Conservation (phyloP, 768 basidiomycete species). For the Mycena alexandri region DNA sequence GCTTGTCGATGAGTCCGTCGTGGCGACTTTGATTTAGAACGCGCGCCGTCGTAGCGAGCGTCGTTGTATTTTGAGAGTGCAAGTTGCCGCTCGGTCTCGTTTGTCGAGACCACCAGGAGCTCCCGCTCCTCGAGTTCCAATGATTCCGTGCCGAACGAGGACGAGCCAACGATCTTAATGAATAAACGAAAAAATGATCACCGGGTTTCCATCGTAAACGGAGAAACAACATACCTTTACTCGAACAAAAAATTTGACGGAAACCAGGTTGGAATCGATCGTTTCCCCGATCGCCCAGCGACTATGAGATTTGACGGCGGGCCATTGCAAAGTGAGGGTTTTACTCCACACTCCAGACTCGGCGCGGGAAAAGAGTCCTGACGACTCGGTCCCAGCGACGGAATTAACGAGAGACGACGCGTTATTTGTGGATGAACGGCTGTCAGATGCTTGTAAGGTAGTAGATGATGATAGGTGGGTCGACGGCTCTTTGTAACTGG, state of each 20-base stretch:
- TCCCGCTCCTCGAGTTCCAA: conserved; percentile 80
- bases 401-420: conserved; percentile 55
- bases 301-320: conserved; percentile 72
- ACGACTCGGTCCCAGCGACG: conserved; percentile 71
- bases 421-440: conserved; percentile 8
- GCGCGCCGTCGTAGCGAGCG: conserved; percentile 44
- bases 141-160: conserved; percentile 72
- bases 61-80: conserved; percentile 74
- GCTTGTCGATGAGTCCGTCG: conserved; percentile 55
- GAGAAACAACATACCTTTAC: conserved; percentile 65
- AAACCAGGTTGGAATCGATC: conserved; percentile 71
- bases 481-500: conserved; percentile 30
- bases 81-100: conserved; percentile 74
- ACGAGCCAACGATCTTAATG: conserved; percentile 60
- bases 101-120: conserved; percentile 75
- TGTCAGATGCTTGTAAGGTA: conserved; percentile 34
- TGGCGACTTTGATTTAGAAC: conserved; percentile 72
- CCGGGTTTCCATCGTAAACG: conserved; percentile 28
- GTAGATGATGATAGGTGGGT: conserved; percentile 38
- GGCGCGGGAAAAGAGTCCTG: conserved; percentile 68
- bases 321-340: conserved; percentile 80
- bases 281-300: conserved; percentile 89
- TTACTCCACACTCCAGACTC: conserved; percentile 71
- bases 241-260: conserved; percentile 77
- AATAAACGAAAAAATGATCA: conserved; percentile 21